A percentile compares a stretch with the other conserved stretches of the same genome.
phyloP scores from a whole-genome alignment of 1,284 basidiomycete genomes.

The Xerocomus nothofagi region DNA sequence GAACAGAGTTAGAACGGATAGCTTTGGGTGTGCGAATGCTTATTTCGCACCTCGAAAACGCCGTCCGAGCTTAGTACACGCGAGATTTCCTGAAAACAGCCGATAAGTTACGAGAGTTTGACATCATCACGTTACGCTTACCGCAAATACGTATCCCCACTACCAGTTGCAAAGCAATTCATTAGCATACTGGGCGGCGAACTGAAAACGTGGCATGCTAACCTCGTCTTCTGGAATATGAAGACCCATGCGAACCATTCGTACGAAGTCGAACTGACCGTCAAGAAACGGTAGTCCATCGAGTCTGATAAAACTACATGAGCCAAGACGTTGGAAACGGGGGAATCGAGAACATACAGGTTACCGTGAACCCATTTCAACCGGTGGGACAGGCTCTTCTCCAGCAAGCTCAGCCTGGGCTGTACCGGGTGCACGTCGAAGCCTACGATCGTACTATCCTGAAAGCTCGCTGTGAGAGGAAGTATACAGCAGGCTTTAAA shows the following conservation, averaged over 20 bases:
- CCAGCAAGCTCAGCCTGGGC: constrained; percentile 47
- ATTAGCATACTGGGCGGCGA: constrained; percentile 14
- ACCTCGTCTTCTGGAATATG: constrained; percentile 73
- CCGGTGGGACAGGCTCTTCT: constrained; percentile 44
- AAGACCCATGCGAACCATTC: constrained; percentile 60
- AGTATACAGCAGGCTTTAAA: constrained; percentile 4
- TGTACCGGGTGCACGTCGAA: constrained; percentile 58
- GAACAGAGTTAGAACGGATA: constrained; percentile 6
- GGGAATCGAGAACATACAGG: constrained; percentile 43
- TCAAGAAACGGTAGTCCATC: constrained; percentile 60
- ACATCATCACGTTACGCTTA: constrained; percentile 25
- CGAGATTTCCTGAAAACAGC: constrained; percentile 52
- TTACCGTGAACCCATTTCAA: constrained; percentile 68
- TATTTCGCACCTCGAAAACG: constrained; percentile 56
- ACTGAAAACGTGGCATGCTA: constrained; percentile 15
- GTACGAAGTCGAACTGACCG: constrained; percentile 61
- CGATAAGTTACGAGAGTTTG: constrained; percentile 14
- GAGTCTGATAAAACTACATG: constrained; percentile 41
- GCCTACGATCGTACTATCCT: constrained; percentile 59
- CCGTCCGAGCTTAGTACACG: constrained; percentile 63
- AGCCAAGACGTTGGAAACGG: constrained; percentile 1
- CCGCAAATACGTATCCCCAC: constrained; percentile 56
- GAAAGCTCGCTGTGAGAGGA: constrained; percentile 9
- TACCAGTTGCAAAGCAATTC: constrained; percentile 18
- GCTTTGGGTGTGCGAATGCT: neutral